Percentiles rank a stretch among this genome's conserved stretches.
Conservation (phyloP, 2,329 filamentous ascomycete species). For the Aspergillus fumigatus region DNA sequence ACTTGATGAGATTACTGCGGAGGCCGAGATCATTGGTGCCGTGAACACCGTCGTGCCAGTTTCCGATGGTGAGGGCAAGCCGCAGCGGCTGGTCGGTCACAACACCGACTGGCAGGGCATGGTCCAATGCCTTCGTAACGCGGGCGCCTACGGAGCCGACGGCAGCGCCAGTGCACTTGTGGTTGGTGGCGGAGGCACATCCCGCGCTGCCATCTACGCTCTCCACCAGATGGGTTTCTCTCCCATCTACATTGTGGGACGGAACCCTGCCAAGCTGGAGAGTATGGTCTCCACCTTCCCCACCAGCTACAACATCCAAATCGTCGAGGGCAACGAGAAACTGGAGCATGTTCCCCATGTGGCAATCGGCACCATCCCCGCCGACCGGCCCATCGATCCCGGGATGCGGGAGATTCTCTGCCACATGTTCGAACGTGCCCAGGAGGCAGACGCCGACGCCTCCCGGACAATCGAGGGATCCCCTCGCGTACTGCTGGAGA, state of each 20-base stretch:
- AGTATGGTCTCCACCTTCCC: slow-evolving; percentile 70
- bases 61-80: slow-evolving; percentile 38
- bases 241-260: slow-evolving; percentile 82
- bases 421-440: slow-evolving; percentile 45
- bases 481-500: slow-evolving; percentile 71
- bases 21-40: slow-evolving; percentile 79
- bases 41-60: slow-evolving; percentile 86
- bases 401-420: slow-evolving; percentile 63
- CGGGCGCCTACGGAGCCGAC: slow-evolving; percentile 52
- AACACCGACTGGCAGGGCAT: slow-evolving; percentile 98
- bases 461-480: slow-evolving; percentile 34
- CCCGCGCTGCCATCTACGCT: slow-evolving; percentile 84
- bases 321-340: slow-evolving; percentile 54
- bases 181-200: slow-evolving; percentile 86
- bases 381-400: slow-evolving; percentile 74
- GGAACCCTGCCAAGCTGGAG: slow-evolving; percentile 64
- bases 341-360: slow-evolving; percentile 59
- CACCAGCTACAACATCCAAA: slow-evolving; percentile 62
- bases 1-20: slow-evolving; percentile 73
- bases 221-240: slow-evolving; percentile 76
- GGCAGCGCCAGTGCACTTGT: slow-evolving; percentile 62
- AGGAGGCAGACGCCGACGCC: slow-evolving; percentile 44
- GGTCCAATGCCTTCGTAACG: slow-evolving; percentile 68
- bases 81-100: slow-evolving; percentile 64
- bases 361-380: slow-evolving; percentile 86